phyloP scores from a whole-genome alignment of 2,329 filamentous ascomycete species.

The Botrytis paeoniae region DNA sequence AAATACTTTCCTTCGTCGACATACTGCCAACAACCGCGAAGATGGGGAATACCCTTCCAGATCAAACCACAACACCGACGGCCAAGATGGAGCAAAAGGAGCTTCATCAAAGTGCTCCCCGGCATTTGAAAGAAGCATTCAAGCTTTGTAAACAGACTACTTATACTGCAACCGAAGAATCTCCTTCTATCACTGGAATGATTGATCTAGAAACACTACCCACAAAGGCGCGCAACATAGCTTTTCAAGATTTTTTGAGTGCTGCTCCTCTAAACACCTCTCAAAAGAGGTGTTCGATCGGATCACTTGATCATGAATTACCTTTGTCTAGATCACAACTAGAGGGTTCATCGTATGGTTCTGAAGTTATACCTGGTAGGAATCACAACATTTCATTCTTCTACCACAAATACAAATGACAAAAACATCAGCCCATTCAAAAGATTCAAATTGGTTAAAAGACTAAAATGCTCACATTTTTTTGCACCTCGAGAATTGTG shows the following conservation, averaged over 20 bases:
- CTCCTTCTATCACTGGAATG: not conserved
- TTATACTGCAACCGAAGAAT: not conserved
- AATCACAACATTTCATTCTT: conserved; percentile 18
- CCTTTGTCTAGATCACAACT: not conserved
- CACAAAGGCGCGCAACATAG: not conserved
- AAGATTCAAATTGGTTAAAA: not conserved
- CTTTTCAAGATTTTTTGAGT: not conserved
- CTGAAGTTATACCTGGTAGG: conserved; percentile 66
- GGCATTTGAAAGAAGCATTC: conserved; percentile 66
- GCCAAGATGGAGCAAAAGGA: conserved; percentile 48
- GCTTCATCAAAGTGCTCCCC: conserved; percentile 74
- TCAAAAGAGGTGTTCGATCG: not conserved
- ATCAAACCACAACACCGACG: not conserved
- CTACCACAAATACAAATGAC: not conserved
- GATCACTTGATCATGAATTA: not conserved
- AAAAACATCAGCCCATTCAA: not conserved
- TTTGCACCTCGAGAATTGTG: too few relatives aligned
- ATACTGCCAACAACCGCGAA: not conserved
- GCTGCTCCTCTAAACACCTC: not conserved
- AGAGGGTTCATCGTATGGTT: conserved; percentile 41
- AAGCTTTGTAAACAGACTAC: conserved; percentile 52
- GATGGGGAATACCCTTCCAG: not conserved
- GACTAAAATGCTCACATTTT: not conserved
- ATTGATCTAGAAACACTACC: not conserved
- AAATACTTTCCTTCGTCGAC: not conserved